Evolutionary conservation across 2,329 filamentous ascomycete genomes (phyloP).

Genomic region (Echinosphaeria canescens): DNA sequence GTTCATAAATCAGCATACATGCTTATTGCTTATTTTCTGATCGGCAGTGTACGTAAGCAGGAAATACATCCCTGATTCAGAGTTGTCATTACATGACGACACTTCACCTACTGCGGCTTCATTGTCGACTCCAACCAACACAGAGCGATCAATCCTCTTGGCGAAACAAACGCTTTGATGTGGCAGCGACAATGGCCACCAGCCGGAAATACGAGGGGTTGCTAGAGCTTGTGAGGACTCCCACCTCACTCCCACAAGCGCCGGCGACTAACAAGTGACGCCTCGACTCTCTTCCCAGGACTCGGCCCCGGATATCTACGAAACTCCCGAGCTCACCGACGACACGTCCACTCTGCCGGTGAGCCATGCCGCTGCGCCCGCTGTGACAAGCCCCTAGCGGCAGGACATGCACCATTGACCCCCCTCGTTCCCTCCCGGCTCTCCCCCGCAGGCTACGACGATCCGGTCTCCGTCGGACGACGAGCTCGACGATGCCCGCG

Average conservation of each 20-base stretch:
- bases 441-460: conserved; percentile 23
- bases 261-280: conserved; percentile 2
- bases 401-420: too few relatives aligned
- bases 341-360: conserved; percentile 73
- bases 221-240: conserved; percentile 44
- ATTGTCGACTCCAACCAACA: too few relatives aligned
- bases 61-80: too few relatives aligned
- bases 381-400: not conserved
- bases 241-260: conserved; percentile 1
- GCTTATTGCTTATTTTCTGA: too few relatives aligned
- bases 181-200: conserved; percentile 36
- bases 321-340: conserved; percentile 82
- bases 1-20: too few relatives aligned
- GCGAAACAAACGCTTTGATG: not conserved
- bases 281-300: conserved; percentile 29
- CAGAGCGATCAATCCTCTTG: not conserved
- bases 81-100: too few relatives aligned
- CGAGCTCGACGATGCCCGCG: conserved; percentile 40
- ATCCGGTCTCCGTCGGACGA: conserved; percentile 35
- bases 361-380: conserved; percentile 10
- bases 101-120: too few relatives aligned
- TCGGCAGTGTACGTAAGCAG: too few relatives aligned
- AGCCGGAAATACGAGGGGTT: conserved; percentile 67
- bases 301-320: conserved; percentile 85
- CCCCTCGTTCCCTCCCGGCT: too few relatives aligned